Evolutionary conservation across 495 filamentous ascomycete genomes (phyloP), one percentile per base, ranked within the genome.

Genomic region (Penicillium coprophilum): DNA sequence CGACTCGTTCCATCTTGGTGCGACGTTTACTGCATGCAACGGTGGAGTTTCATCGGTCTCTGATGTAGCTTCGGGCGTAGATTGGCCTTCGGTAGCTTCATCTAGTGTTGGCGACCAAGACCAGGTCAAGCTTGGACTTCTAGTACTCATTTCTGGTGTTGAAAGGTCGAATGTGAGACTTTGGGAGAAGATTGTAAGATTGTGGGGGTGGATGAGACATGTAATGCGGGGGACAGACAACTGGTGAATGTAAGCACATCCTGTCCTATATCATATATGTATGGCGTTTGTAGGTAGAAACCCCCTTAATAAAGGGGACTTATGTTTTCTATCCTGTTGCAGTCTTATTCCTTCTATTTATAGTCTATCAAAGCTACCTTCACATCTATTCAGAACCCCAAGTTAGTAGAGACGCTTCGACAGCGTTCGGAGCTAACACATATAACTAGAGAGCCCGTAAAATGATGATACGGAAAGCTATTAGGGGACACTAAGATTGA

Each of bases 1-100:
- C 0, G 65, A 63, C 17, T 65, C 59, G 36, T 68, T 68, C 65
- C 65, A 68, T 60, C 58, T 41, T 9, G 48, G 58, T 6, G 58
- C 46, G 23, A 56, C 50, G 39, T 58, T 58, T 15, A 61, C 58
- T 10, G 62, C 62, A 39, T 64, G 58, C 32, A 48, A 53, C 31
- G 58, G 62, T 12, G 60, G 43, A 15, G 24, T 51, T 6, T 57
- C 55, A 21, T 57, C 56, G 20, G 15, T 39, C 8, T 53, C 41
- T 3, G 50, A 17, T 1, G 36, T 43, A 4, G n/a, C 24, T 28
- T 31, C 50, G 9, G 21, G 36, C 6, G 32, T 23, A 27, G 39
- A 36, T 36, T 31, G 50, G 19, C 32, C 34, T 30, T 23, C 17
- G 10, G 13, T 12, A 53, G 8, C 1, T 30, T 51, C 34, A 17